Evolutionary conservation across 306 rosid species (phyloP).

Genomic region (Vigna trinervia): DNA sequence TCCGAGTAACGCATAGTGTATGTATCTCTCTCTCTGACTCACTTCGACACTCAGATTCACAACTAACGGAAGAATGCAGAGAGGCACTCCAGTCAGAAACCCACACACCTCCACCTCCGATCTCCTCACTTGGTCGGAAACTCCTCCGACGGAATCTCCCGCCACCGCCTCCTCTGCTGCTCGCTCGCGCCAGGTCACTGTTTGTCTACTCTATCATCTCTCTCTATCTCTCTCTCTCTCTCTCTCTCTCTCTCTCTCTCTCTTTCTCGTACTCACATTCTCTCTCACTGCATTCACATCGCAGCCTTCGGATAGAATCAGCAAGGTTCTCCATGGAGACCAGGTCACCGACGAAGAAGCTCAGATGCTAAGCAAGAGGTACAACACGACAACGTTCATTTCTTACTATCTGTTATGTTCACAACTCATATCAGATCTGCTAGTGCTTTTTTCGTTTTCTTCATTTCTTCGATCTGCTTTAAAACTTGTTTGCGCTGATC

Average conservation of each 20-base stretch:
- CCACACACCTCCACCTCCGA: conserved; percentile 77
- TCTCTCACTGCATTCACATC: conserved; percentile 31
- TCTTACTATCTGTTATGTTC: not conserved
- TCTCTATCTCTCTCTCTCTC: not conserved
- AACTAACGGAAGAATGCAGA: conserved; percentile 48
- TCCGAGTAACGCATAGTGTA: not conserved
- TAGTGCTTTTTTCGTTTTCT: not conserved
- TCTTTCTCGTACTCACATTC: not conserved
- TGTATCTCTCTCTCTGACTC: conserved; percentile 6
- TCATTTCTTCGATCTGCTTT: conserved; percentile 19
- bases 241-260: not conserved
- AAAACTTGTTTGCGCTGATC: conserved; percentile 29
- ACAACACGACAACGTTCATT: not conserved
- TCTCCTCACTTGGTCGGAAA: conserved; percentile 90
- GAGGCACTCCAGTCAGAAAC: conserved; percentile 62
- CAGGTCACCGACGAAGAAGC: conserved; percentile 93
- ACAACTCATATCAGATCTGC: conserved; percentile 43
- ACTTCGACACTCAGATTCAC: not conserved
- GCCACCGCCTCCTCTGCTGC: conserved; percentile 49
- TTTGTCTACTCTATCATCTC: not conserved
- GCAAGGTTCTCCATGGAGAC: conserved; percentile 85
- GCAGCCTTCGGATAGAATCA: conserved; percentile 90
- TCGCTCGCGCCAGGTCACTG: conserved; percentile 50
- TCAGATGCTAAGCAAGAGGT: conserved; percentile 60
- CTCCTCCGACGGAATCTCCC: conserved; percentile 55